phyloP scores from a whole-genome alignment of 2,329 filamentous ascomycete species.

The Cordyceps farinosa region DNA sequence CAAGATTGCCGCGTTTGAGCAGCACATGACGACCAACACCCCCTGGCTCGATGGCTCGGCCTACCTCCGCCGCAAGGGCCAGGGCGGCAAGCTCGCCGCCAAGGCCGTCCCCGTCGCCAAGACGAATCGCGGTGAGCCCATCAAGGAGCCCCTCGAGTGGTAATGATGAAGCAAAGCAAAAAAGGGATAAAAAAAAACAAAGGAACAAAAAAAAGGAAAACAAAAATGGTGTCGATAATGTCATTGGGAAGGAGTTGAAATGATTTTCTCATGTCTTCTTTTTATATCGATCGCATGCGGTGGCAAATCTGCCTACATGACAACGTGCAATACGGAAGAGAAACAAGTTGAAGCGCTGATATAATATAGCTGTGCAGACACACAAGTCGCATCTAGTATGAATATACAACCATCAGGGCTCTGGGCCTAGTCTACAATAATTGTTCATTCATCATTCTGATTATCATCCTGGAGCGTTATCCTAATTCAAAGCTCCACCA shows the following conservation, averaged over 20 bases:
- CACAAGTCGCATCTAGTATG: neutral
- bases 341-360: neutral
- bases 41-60: conserved; percentile 89
- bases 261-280: neutral
- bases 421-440: neutral
- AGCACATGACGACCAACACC: conserved; percentile 68
- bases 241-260: conserved; percentile 17
- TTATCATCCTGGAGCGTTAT: neutral
- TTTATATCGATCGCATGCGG: neutral
- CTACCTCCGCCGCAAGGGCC: conserved; percentile 64
- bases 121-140: conserved; percentile 82
- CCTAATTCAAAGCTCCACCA: neutral
- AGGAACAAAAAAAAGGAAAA: neutral
- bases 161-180: conserved; percentile 35
- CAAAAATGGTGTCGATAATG: neutral
- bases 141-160: conserved; percentile 87
- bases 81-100: conserved; percentile 52
- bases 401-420: neutral
- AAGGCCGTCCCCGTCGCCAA: conserved; percentile 71
- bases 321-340: neutral
- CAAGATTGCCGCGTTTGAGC: conserved; percentile 82
- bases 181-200: no score
- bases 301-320: neutral
- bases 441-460: neutral
- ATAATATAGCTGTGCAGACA: neutral